Conservation (phyloP, 108 stramenopile genomes). For the Skeletonema grethae region DNA sequence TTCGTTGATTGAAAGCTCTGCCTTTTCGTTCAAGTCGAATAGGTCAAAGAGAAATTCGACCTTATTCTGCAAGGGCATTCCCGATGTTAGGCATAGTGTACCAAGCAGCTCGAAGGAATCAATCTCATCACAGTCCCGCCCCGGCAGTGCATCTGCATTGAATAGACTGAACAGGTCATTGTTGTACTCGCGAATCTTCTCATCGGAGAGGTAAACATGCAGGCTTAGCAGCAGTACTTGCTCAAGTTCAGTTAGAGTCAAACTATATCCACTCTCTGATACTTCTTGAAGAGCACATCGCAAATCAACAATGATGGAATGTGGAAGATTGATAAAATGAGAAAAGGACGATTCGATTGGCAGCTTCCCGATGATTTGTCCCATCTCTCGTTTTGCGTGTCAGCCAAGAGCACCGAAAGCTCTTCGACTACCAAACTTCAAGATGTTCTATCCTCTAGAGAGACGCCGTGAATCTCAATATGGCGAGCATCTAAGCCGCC, state of each 20-base stretch:
- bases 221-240: constrained; percentile 20
- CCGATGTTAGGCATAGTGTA: constrained; percentile 28
- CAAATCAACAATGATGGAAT: constrained; percentile 13
- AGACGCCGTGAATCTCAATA: no score
- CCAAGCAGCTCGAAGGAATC: constrained; percentile 60
- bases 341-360: background rate
- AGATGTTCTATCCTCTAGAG: no score
- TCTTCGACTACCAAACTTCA: no score
- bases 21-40: constrained; percentile 53
- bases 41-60: constrained; percentile 48
- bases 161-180: constrained; percentile 24
- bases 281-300: constrained; percentile 23
- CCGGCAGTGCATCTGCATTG: background rate
- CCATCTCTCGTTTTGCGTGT: background rate
- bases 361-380: background rate
- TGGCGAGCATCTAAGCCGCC: no score
- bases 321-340: constrained; percentile 34
- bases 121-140: constrained; percentile 21
- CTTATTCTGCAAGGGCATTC: constrained; percentile 38
- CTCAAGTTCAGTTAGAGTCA: constrained; percentile 20
- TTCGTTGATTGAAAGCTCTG: constrained; percentile 49
- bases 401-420: no score
- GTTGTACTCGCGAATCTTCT: constrained; percentile 20
- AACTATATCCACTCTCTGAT: constrained; percentile 17
- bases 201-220: constrained; percentile 23